Evolutionary conservation across 2,329 filamentous ascomycete species (phyloP), one percentile per base, ranked within the genome.

Genomic region (Fusarium brachygibbosum): DNA sequence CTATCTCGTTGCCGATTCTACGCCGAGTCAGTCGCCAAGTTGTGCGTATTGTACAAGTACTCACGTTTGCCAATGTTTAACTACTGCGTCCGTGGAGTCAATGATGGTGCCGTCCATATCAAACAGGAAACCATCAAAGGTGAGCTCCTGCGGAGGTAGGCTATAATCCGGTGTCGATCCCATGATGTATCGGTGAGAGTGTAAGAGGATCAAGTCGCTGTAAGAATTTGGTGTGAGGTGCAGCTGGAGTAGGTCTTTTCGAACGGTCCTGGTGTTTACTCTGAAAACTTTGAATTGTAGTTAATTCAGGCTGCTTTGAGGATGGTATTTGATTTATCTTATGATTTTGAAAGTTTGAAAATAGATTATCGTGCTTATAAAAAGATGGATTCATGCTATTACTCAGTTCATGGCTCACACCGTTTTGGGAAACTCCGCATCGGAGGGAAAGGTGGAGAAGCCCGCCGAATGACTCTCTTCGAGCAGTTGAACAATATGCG

Each of bases 81-180:
- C 85, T 40, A 96, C 90, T 11, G 93, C 93, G 21, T 85, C 83
- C 3, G 92, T 95, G 17, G 91, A 93, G 78, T 95, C 92, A 74
- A 95, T 93, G 69, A 95, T 91, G 19, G 92, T 94, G 38, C 92
- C 92, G 77, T 94, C 91, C 90, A 93, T 92, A 77, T 93, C 91
- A 74, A 93, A 90, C 8, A 92, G 83, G 66, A 88, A 84, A 17
- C 86, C 87, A 46, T 85, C 80, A 72, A 89, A 88, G 45, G 82
- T 77, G 45, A 83, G 80, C 52, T 79, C 78, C 64, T 83, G 79
- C 11, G 85, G 79, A 21, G 83, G 81, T 31, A 82, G 79, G 41
- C 76, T 79, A 68, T 81, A 86, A 50, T 77, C 74, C 29, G 76
- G 76, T 58, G 73, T 74, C 17, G 79, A 79, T 19, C 74, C 77